Percentiles rank a stretch among this genome's conserved stretches.
Evolutionary conservation across 257 asterid genomes (phyloP).

Genomic region (Solanum appendiculatum): DNA sequence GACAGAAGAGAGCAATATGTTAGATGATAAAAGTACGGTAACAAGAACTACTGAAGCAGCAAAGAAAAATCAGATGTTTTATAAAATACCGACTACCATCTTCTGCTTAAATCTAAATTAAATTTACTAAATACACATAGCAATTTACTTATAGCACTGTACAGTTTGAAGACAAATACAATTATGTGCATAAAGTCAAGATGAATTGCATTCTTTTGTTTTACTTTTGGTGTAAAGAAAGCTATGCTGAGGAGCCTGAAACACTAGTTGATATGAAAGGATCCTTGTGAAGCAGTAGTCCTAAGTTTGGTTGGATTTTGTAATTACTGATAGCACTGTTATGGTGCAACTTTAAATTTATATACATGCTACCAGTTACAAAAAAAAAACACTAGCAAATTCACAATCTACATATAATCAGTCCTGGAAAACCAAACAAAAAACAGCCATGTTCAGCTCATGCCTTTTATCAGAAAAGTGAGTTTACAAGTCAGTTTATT

Average conservation of each 20-base stretch:
- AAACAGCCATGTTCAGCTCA: not conserved
- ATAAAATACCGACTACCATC: not conserved
- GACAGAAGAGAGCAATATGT: not conserved
- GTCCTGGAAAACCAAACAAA: not conserved
- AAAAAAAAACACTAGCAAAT: not conserved
- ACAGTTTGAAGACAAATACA: not conserved
- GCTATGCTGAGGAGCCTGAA: not conserved
- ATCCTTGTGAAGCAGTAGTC: not conserved
- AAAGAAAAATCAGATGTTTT: not conserved
- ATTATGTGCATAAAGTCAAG: not conserved
- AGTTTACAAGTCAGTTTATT: not conserved
- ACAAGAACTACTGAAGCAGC: not conserved
- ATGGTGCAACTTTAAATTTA: not conserved
- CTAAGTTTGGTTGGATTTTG: not conserved
- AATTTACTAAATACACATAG: not conserved
- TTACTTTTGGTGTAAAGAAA: not conserved
- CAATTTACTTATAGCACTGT: not conserved
- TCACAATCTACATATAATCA: not conserved
- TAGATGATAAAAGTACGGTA: not conserved
- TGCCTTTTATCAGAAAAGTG: not conserved
- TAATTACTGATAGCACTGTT: not conserved
- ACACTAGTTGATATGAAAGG: not conserved
- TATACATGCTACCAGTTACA: not conserved
- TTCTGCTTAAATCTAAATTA: not conserved
- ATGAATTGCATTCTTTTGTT: not conserved